Evolutionary conservation across 2,329 filamentous ascomycete genomes (phyloP).

Genomic region (Arthrocladium fulminans): DNA sequence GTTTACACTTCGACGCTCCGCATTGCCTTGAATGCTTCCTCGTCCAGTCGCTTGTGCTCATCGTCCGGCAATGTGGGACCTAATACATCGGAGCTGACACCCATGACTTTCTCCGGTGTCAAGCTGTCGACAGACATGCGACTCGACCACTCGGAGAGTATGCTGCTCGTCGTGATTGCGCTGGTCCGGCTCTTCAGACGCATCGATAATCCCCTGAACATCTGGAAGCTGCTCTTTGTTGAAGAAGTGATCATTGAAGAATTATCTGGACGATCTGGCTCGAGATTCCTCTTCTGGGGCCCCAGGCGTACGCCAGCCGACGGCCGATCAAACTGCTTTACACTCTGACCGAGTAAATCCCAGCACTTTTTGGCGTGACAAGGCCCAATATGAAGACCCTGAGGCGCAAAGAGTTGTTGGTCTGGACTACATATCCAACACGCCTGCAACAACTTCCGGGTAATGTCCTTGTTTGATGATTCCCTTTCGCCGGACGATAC

Average conservation of each 20-base stretch:
- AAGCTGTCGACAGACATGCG: constrained; percentile 3
- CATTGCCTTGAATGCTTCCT: not conserved
- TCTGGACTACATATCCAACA: not conserved
- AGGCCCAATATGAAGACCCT: not conserved
- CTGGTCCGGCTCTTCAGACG: not conserved
- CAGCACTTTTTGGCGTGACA: not conserved
- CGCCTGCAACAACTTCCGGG: not conserved
- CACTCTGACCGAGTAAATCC: not conserved
- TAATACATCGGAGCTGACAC: not conserved
- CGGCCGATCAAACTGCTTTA: not conserved
- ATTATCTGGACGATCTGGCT: not conserved
- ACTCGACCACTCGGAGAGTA: not conserved
- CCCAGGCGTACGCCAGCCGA: not conserved
- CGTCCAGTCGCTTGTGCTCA: not conserved
- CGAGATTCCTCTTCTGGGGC: not conserved
- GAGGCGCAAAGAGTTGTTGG: not conserved
- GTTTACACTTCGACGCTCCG: not conserved
- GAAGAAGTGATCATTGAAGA: not conserved
- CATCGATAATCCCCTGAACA: not conserved
- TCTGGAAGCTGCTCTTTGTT: not conserved
- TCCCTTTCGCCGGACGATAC: not conserved
- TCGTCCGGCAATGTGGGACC: not conserved
- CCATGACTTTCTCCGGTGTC: not conserved
- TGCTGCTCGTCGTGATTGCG: not conserved
- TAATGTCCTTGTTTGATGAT: not conserved